Base-by-base conservation (phyloP, 169 alveolate species). In the Cryptosporidium felis region DNA sequence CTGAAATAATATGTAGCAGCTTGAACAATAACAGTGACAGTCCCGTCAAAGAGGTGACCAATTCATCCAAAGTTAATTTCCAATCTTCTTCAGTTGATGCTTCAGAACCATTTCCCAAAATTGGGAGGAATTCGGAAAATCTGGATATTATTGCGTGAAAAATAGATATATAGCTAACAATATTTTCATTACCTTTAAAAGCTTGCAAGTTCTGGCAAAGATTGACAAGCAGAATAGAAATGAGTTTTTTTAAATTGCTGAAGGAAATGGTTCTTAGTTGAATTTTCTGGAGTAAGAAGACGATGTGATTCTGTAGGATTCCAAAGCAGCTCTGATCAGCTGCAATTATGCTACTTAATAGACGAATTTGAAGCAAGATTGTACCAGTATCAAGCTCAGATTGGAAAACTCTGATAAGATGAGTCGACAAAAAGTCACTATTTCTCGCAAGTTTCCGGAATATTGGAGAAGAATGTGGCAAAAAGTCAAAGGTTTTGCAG, bases 21-120 rank as follows among this genome's bases (percentile, higher is more conserved):
- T 56, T 21, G 2, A 21, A 4, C 1, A 12, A 56, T 1, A 56
- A 16, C 23, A 56, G 32, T 30, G 63, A 56, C 2, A 56, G 45
- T 56, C 63, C 63, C 63, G 32, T 56, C n/a, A 56, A 30, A 28
- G 32, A 56, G n/a, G n/a, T n/a, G n/a, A n/a, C n/a, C n/a, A n/a
- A n/a, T n/a, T n/a, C n/a, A n/a, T n/a, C n/a, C n/a, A n/a, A n/a
- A n/a, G n/a, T n/a, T n/a, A n/a, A n/a, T n/a, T n/a, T n/a, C n/a
- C n/a, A n/a, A n/a, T n/a, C n/a, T n/a, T n/a, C n/a, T n/a, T n/a
- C n/a, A n/a, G n/a, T n/a, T n/a, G n/a, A n/a, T n/a, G n/a, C n/a
- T n/a, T n/a, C n/a, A n/a, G n/a, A n/a, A n/a, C n/a, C n/a, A n/a
- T n/a, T n/a, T n/a, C 8, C 23, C 32, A 21, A 5, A 38, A 16